phyloP scores from a whole-genome alignment of 495 filamentous ascomycete species.

The Saxophila tyrrhenica region DNA sequence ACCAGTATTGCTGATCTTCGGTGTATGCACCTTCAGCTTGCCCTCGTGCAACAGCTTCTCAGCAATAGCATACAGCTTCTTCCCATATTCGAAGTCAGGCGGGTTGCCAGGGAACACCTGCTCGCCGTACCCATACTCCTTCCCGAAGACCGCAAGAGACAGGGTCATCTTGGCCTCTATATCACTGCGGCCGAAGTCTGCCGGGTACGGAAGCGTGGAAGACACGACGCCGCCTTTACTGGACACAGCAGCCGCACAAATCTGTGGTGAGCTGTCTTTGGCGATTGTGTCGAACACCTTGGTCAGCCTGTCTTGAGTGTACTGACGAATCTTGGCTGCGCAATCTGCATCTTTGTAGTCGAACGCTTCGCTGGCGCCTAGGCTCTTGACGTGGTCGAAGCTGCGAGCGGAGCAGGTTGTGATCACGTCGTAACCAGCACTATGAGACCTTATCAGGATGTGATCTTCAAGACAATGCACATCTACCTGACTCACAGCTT shows the following conservation, averaged over 20 bases:
- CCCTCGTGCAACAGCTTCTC: constrained; percentile 38
- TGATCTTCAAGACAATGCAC: constrained; percentile 32
- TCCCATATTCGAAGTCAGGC: constrained; percentile 32
- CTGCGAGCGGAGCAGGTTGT: constrained; percentile 42
- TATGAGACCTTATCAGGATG: background rate
- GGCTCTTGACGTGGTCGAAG: constrained; percentile 38
- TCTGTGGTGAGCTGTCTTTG: constrained; percentile 19
- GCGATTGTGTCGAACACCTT: constrained; percentile 30
- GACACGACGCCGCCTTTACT: constrained; percentile 19
- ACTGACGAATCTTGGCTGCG: constrained; percentile 29
- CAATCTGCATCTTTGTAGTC: constrained; percentile 41
- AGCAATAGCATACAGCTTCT: constrained; percentile 23
- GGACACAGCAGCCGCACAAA: constrained; percentile 25
- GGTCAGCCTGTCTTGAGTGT: constrained; percentile 25
- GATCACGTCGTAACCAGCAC: constrained; percentile 20
- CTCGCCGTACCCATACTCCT: constrained; percentile 17
- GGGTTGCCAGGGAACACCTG: constrained; percentile 13
- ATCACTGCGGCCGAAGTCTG: constrained; percentile 24
- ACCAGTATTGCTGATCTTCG: constrained; percentile 35
- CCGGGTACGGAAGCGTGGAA: constrained; percentile 22
- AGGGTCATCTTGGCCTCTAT: constrained; percentile 23
- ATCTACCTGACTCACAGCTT: constrained; percentile 31
- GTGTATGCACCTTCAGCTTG: constrained; percentile 41
- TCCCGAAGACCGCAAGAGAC: constrained; percentile 25
- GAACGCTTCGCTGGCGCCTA: constrained; percentile 43